These are phyloP conservation scores for Trametes sanguinea DNA, from an alignment of 768 basidiomycete species.

Conservation along the genomic window DNA sequence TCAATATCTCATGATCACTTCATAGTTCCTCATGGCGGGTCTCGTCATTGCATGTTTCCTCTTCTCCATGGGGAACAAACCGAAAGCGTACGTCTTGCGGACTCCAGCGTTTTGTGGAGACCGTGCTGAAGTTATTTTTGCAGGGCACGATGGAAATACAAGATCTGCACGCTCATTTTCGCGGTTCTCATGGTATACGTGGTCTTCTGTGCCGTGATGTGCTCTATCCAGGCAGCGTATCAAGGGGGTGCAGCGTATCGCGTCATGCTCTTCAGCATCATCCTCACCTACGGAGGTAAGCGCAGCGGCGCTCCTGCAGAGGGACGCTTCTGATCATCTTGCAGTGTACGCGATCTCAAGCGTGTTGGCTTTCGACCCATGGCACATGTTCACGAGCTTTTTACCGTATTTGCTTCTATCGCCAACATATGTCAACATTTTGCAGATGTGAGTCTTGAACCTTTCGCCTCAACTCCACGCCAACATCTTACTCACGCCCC, in stretches of 20 bases:
- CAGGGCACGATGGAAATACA: slow-evolving; percentile 87
- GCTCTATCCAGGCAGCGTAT: slow-evolving; percentile 68
- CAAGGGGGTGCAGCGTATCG: slow-evolving; percentile 69
- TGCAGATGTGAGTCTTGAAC: slow-evolving; percentile 77
- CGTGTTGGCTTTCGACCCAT: slow-evolving; percentile 61
- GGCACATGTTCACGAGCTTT: slow-evolving; percentile 94
- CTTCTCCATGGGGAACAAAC: slow-evolving; percentile 95
- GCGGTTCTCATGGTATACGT: slow-evolving; percentile 83
- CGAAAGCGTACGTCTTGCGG: slow-evolving; percentile 58
- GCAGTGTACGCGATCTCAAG: slow-evolving; percentile 22
- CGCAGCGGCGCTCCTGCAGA: neutral
- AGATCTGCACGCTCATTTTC: slow-evolving; percentile 69
- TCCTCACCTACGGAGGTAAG: slow-evolving; percentile 82
- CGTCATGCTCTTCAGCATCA: slow-evolving; percentile 81
- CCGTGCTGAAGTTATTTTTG: neutral
- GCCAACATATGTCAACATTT: slow-evolving; percentile 76
- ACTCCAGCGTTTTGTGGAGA: slow-evolving; percentile 17
- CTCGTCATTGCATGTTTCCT: slow-evolving; percentile 88
- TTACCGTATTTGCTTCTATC: slow-evolving; percentile 85
- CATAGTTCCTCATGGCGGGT: slow-evolving; percentile 79
- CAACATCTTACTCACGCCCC: slow-evolving; percentile 45
- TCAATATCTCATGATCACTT: neutral
- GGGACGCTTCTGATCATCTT: neutral
- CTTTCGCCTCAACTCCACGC: slow-evolving; percentile 46
- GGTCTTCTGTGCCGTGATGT: slow-evolving; percentile 78